Evolutionary conservation across 2,329 filamentous ascomycete species (phyloP).

Genomic region (Aspergillus awamori): DNA sequence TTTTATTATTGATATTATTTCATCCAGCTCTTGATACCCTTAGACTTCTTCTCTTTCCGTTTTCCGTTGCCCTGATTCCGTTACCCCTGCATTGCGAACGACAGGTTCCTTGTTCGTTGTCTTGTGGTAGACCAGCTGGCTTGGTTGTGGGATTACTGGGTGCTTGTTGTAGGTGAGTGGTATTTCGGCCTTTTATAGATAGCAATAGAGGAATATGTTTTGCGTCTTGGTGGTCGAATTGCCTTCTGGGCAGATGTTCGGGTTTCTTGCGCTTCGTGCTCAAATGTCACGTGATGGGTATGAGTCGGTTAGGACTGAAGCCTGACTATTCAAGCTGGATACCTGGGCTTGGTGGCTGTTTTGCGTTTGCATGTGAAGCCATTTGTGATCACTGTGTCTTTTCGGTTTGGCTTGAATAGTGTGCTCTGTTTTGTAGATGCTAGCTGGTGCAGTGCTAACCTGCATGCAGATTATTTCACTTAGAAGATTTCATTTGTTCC

Average conservation of each 20-base stretch:
- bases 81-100: background rate
- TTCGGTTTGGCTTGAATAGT: background rate
- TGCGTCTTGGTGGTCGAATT: background rate
- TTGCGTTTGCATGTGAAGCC: background rate
- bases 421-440: background rate
- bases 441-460: background rate
- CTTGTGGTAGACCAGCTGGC: slow-evolving; percentile 5
- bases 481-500: background rate
- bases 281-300: background rate
- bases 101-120: background rate
- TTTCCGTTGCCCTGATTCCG: background rate
- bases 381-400: background rate
- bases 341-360: background rate
- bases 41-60: background rate
- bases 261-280: background rate
- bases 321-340: background rate
- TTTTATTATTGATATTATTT: background rate
- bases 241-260: background rate
- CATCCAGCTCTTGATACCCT: background rate
- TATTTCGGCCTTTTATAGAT: too few relatives aligned
- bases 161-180: background rate
- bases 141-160: background rate
- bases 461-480: background rate
- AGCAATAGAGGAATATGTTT: background rate
- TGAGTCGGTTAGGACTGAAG: background rate